A percentile compares a stretch with the other conserved stretches of the same genome.
Conservation (phyloP, 768 basidiomycete species). For the Mycena kentingensis region DNA sequence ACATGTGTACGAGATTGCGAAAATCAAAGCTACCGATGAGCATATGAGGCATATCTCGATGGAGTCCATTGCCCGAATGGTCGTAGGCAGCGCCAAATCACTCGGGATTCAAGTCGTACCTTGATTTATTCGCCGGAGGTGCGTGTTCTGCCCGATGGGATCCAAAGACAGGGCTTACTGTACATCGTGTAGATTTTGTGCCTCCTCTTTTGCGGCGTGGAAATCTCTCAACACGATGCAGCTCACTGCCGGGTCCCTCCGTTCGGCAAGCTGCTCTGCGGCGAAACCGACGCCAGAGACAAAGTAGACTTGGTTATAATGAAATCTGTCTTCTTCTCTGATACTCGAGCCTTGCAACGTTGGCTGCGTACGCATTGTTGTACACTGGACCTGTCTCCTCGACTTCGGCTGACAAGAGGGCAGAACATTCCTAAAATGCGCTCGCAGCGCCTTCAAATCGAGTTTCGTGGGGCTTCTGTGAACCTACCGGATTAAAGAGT, state of each 20-base stretch:
- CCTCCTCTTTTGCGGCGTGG: conserved; percentile 5
- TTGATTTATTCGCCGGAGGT: conserved; percentile 43
- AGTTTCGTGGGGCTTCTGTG: conserved; percentile 15
- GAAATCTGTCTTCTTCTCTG: conserved; percentile 23
- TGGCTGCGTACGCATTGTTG: conserved; percentile 16
- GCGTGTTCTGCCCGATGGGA: conserved; percentile 17
- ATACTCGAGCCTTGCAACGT: conserved; percentile 15
- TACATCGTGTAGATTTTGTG: background rate
- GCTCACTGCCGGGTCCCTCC: conserved; percentile 20
- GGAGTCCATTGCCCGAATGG: conserved; percentile 84
- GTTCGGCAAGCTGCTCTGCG: conserved; percentile 18
- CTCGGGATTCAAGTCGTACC: conserved; percentile 90
- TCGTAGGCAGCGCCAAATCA: conserved; percentile 86
- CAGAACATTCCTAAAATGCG: conserved; percentile 24
- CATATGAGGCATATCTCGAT: conserved; percentile 84
- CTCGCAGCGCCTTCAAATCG: conserved; percentile 14
- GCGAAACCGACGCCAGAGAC: conserved; percentile 16
- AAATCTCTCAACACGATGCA: conserved; percentile 17
- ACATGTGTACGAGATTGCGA: conserved; percentile 98
- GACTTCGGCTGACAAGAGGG: conserved; percentile 8
- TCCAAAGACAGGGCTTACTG: background rate
- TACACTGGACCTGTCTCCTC: conserved; percentile 9
- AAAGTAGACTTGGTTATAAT: conserved; percentile 22
- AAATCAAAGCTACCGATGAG: conserved; percentile 91
- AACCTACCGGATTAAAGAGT: conserved; percentile 54